Evolutionary conservation across 805 yeast genomes (phyloP).

Genomic region (Metschnikowia continentalis): DNA sequence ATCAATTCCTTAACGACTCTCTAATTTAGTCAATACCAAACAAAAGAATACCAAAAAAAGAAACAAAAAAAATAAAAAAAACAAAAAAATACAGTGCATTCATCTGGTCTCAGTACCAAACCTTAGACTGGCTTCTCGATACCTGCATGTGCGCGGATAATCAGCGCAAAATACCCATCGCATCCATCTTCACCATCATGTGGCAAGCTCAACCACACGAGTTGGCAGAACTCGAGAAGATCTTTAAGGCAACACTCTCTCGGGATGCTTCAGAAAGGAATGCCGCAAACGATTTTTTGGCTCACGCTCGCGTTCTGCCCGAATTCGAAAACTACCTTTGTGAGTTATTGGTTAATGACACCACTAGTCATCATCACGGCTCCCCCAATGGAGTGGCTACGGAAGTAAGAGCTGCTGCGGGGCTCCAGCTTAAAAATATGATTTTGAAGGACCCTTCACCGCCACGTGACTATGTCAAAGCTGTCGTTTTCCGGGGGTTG

Average conservation of each 20-base stretch:
- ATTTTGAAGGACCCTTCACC: slow-evolving; percentile 39
- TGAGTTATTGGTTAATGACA: slow-evolving; percentile 57
- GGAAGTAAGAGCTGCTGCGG: slow-evolving; percentile 81
- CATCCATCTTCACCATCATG: slow-evolving; percentile 9
- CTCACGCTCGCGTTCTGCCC: slow-evolving; percentile 63
- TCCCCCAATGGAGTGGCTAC: slow-evolving; percentile 30
- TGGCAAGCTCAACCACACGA: slow-evolving; percentile 71
- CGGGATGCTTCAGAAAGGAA: slow-evolving; percentile 50
- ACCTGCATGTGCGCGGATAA: slow-evolving; percentile 2
- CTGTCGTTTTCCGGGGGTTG: slow-evolving; percentile 52
- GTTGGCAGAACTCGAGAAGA: slow-evolving; percentile 57
- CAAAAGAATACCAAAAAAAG: too few relatives aligned
- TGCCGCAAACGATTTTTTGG: slow-evolving; percentile 70
- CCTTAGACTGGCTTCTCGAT: too few relatives aligned
- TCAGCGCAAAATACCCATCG: slow-evolving; percentile 1
- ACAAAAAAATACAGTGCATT: too few relatives aligned
- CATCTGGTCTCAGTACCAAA: too few relatives aligned
- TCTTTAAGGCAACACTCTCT: slow-evolving; percentile 71
- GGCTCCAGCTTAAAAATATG: slow-evolving; percentile 76
- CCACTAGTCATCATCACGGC: slow-evolving; percentile 9
- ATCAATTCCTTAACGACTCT: too few relatives aligned
- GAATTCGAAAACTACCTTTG: slow-evolving; percentile 81
- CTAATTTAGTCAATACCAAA: too few relatives aligned
- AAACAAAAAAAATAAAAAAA: too few relatives aligned
- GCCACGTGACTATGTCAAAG: slow-evolving; percentile 34